These are phyloP conservation scores for Lachancea waltii DNA, from an alignment of 805 yeast genomes.

Conservation along the genomic window DNA sequence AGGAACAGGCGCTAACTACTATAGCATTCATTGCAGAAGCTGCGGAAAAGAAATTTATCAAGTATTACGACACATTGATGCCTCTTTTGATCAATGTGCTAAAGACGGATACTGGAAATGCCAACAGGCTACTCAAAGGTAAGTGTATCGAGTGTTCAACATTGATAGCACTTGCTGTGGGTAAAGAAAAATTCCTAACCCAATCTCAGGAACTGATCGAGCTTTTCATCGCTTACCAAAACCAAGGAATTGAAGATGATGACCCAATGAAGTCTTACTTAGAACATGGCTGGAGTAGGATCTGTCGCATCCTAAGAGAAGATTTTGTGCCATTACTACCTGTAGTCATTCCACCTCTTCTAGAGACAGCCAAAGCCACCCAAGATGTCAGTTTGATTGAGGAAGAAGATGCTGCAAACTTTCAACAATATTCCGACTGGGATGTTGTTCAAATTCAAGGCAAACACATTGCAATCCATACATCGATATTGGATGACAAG, in stretches of 20 bases:
- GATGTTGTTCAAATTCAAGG: constrained; percentile 89
- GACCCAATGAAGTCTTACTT: constrained; percentile 83
- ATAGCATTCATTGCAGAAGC: constrained; percentile 97
- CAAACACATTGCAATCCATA: constrained; percentile 89
- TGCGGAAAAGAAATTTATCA: constrained; percentile 78
- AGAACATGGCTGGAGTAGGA: constrained; percentile 94
- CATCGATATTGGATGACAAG: constrained; percentile 91
- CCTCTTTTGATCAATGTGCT: constrained; percentile 77
- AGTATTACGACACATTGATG: constrained; percentile 92
- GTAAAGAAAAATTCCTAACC: constrained; percentile 76
- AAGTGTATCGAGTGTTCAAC: constrained; percentile 96
- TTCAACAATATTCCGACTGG: constrained; percentile 85
- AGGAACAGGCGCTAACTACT: constrained; percentile 94
- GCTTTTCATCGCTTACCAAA: constrained; percentile 67
- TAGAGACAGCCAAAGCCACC: constrained; percentile 78
- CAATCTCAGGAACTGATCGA: constrained; percentile 69
- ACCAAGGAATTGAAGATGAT: constrained; percentile 50
- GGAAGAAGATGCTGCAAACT: constrained; percentile 80
- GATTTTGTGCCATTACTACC: constrained; percentile 82
- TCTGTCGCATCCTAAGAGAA: constrained; percentile 77
- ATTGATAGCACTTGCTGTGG: constrained; percentile 89
- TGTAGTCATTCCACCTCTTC: constrained; percentile 81
- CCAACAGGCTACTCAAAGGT: constrained; percentile 74
- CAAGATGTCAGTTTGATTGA: constrained; percentile 87
- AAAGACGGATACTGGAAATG: constrained; percentile 70